Percentiles rank a stretch among this genome's conserved stretches.
Evolutionary conservation across 2,329 filamentous ascomycete species (phyloP).

Genomic region (Fusarium clavum): DNA sequence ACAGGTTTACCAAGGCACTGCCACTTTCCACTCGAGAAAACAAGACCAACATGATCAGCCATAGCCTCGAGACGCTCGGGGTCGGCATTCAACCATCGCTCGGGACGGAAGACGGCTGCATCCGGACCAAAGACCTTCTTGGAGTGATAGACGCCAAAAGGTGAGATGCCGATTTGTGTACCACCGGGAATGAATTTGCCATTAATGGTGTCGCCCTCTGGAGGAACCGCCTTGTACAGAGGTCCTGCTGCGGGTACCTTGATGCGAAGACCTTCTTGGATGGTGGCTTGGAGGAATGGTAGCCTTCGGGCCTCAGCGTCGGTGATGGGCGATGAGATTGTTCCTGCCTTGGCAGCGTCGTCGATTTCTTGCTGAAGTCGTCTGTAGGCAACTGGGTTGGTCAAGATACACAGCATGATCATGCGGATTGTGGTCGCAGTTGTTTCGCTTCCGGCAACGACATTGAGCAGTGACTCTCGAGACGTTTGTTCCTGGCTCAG

Average conservation of each 20-base stretch:
- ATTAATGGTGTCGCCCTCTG: slow-evolving; percentile 50
- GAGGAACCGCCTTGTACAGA: slow-evolving; percentile 49
- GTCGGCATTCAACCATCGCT: slow-evolving; percentile 54
- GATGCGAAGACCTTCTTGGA: slow-evolving; percentile 62
- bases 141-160: slow-evolving; percentile 49
- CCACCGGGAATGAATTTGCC: slow-evolving; percentile 53
- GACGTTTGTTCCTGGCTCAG: slow-evolving; percentile 50
- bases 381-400: slow-evolving; percentile 59
- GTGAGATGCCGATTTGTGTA: slow-evolving; percentile 48
- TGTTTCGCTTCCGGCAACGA: slow-evolving; percentile 55
- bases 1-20: slow-evolving; percentile 54
- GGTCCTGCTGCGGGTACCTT: slow-evolving; percentile 57
- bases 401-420: slow-evolving; percentile 63
- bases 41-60: slow-evolving; percentile 51
- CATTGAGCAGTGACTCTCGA: slow-evolving; percentile 50
- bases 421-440: slow-evolving; percentile 55
- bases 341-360: slow-evolving; percentile 55
- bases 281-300: slow-evolving; percentile 62
- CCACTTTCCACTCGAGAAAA: slow-evolving; percentile 55
- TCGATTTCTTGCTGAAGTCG: slow-evolving; percentile 64
- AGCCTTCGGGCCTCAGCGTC: slow-evolving; percentile 53
- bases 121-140: slow-evolving; percentile 52
- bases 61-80: slow-evolving; percentile 47
- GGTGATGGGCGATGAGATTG: slow-evolving; percentile 36
- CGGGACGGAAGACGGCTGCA: slow-evolving; percentile 49